Percentiles rank a stretch among this genome's conserved stretches.
Evolutionary conservation across 2,329 filamentous ascomycete genomes (phyloP).

Genomic region (Alternaria sp.): DNA sequence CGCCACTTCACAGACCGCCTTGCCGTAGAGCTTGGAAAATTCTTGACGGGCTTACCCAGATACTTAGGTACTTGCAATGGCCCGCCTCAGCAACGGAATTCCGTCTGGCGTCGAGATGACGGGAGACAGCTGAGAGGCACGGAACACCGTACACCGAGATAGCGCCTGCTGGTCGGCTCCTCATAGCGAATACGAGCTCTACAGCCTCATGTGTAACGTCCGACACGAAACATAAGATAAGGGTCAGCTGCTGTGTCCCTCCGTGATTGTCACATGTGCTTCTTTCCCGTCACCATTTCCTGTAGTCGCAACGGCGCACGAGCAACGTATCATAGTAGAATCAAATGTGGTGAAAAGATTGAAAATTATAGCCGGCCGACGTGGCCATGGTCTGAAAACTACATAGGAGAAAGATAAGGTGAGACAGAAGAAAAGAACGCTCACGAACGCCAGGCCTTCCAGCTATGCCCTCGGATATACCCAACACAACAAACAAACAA

Average conservation of each 20-base stretch:
- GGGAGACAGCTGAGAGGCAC: background rate
- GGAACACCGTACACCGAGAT: background rate
- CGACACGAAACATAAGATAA: background rate
- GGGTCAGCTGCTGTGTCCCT: background rate
- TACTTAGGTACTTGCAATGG: background rate
- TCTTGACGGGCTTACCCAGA: background rate
- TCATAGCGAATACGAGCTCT: constrained; percentile 12
- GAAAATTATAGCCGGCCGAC: background rate
- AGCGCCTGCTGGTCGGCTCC: constrained; percentile 8
- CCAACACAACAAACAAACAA: constrained; percentile 3
- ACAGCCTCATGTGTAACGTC: background rate
- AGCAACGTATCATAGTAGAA: background rate
- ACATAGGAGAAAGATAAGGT: constrained; percentile 1
- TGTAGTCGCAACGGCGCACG: background rate
- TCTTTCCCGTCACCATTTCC: background rate
- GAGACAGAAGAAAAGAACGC: background rate
- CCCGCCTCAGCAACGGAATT: background rate
- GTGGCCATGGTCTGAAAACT: background rate
- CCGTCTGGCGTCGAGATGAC: background rate
- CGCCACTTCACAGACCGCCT: background rate
- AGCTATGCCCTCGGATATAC: constrained; percentile 3
- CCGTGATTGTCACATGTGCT: background rate
- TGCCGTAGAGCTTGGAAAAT: background rate
- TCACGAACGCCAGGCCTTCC: constrained; percentile 11
- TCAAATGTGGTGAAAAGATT: background rate